These are phyloP conservation scores for Aspergillus brasiliensis DNA, from an alignment of 2,329 filamentous ascomycete genomes.

Conservation along the genomic window DNA sequence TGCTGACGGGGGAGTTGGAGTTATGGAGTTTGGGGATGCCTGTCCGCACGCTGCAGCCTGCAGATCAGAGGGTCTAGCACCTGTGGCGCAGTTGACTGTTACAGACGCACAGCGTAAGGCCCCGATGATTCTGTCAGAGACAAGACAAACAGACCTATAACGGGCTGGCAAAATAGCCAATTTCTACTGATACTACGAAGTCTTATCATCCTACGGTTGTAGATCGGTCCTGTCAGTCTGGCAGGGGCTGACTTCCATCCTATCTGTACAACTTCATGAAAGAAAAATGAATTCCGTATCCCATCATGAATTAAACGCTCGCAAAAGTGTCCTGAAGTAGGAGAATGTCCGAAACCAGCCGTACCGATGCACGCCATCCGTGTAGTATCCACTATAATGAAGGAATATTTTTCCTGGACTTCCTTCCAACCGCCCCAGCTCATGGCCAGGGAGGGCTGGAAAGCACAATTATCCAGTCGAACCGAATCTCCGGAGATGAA, in stretches of 20 bases:
- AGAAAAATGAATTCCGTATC: conserved; percentile 17
- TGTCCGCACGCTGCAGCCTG: background rate
- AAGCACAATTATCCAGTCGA: background rate
- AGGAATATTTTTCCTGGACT: background rate
- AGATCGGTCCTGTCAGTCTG: too few relatives aligned
- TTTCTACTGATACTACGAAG: background rate
- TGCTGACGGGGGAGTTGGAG: background rate
- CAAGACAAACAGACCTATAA: background rate
- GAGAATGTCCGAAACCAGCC: conserved; percentile 12
- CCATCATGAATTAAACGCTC: conserved; percentile 22
- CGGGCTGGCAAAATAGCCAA: background rate
- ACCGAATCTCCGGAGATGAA: background rate
- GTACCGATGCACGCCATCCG: conserved; percentile 2
- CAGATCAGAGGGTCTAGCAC: background rate
- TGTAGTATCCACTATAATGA: background rate
- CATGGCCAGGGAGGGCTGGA: background rate
- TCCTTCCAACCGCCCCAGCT: background rate
- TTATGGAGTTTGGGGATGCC: background rate
- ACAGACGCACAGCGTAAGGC: background rate
- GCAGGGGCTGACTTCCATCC: background rate
- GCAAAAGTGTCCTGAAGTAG: conserved; percentile 16
- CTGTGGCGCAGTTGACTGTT: conserved; percentile 1
- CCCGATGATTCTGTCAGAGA: background rate
- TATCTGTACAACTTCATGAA: conserved; percentile 1
- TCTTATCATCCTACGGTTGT: too few relatives aligned